These are phyloP conservation scores for Wickerhamomyces kurtzmanii DNA, from an alignment of 805 yeast genomes.

Conservation along the genomic window DNA sequence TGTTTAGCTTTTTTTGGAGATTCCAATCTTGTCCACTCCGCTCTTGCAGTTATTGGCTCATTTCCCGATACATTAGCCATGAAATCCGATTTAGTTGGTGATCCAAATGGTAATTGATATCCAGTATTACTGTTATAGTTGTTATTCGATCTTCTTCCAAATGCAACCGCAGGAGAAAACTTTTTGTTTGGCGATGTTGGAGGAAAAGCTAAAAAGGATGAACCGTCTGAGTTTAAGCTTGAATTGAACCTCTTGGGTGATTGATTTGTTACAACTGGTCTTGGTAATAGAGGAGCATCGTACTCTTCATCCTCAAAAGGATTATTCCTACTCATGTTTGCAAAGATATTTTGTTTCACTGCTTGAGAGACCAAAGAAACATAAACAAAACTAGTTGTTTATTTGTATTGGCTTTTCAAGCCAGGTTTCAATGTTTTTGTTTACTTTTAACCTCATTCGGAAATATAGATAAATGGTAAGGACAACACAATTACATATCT, in stretches of 20 bases:
- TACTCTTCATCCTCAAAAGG: slow-evolving; percentile 19
- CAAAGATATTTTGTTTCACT: no score
- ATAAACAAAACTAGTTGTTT: no score
- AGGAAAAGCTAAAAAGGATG: slow-evolving; percentile 10
- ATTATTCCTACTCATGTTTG: no score
- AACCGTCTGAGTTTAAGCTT: slow-evolving; percentile 1
- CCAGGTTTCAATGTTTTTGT: no score
- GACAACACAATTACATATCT: no score
- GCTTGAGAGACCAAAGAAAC: no score
- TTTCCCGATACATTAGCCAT: slow-evolving; percentile 26
- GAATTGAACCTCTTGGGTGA: slow-evolving; percentile 12
- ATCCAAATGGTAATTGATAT: slow-evolving; percentile 16
- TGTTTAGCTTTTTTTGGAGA: slow-evolving; percentile 57
- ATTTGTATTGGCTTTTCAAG: no score
- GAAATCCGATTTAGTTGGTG: slow-evolving; percentile 29
- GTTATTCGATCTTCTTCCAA: slow-evolving; percentile 19
- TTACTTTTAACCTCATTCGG: slow-evolving; percentile 14
- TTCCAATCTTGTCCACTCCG: slow-evolving; percentile 57
- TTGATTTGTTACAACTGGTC: slow-evolving; percentile 8
- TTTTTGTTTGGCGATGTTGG: slow-evolving; percentile 10
- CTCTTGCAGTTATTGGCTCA: slow-evolving; percentile 43
- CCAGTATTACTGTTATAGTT: slow-evolving; percentile 1
- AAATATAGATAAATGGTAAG: no score
- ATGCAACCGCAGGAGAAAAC: slow-evolving; percentile 34
- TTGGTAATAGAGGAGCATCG: slow-evolving; percentile 13